A percentile compares a stretch with the other conserved stretches of the same genome.
Conservation (phyloP, 257 asterid genomes). For the Ehretia macrophylla region DNA sequence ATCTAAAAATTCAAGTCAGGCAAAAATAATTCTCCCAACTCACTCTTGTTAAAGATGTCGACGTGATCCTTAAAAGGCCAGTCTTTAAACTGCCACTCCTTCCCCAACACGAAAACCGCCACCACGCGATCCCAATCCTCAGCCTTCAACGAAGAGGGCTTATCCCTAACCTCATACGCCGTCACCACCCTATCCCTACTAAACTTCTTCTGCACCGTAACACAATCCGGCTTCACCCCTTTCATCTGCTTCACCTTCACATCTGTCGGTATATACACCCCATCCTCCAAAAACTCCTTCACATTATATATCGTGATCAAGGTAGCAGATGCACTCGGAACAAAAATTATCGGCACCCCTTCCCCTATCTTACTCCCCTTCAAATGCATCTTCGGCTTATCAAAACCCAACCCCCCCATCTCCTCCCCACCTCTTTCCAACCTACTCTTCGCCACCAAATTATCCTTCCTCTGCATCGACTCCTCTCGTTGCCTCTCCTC, state of each 20-base stretch:
- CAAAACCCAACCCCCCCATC: slow-evolving; percentile 49
- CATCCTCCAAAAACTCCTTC: slow-evolving; percentile 96
- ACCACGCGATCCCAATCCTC: slow-evolving; percentile 99
- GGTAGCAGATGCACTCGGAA: slow-evolving; percentile 92
- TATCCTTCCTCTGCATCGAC: slow-evolving; percentile 82
- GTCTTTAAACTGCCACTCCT: slow-evolving; percentile 99
- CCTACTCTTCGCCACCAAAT: slow-evolving; percentile 80
- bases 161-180: slow-evolving; percentile 97
- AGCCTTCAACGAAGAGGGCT: slow-evolving; percentile 79
- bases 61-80: slow-evolving; percentile 99
- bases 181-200: slow-evolving; percentile 95
- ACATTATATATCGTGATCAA: slow-evolving; percentile 89
- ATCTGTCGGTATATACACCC: slow-evolving; percentile 81
- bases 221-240: slow-evolving; percentile 89
- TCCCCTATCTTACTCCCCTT: slow-evolving; percentile 78
- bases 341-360: slow-evolving; percentile 92
- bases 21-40: slow-evolving; percentile 17
- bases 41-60: slow-evolving; percentile 88
- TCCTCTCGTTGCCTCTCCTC: slow-evolving; percentile 81
- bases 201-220: slow-evolving; percentile 95
- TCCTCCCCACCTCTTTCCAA: slow-evolving; percentile 65
- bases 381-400: slow-evolving; percentile 53
- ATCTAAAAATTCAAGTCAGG: slow-evolving; percentile 4
- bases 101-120: slow-evolving; percentile 95
- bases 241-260: slow-evolving; percentile 84